Evolutionary conservation across 1,284 basidiomycete genomes (phyloP).

Genomic region (Irpex rosettiformis): DNA sequence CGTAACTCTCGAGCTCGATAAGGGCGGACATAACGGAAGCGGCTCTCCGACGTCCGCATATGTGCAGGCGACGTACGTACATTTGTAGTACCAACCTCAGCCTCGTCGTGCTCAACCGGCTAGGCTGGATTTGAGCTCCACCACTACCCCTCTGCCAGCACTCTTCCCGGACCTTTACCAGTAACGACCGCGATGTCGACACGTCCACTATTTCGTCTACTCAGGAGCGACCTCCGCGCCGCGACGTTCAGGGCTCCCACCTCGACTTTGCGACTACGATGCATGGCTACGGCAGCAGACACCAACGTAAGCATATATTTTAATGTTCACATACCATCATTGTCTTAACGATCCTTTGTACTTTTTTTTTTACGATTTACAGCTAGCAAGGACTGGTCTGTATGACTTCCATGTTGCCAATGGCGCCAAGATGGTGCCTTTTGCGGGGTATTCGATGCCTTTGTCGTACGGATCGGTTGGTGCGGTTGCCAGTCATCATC

Average conservation of each 20-base stretch:
- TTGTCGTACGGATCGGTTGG: slow-evolving; percentile 82
- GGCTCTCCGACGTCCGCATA: not conserved
- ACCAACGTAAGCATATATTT: not conserved
- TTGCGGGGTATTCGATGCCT: slow-evolving; percentile 96
- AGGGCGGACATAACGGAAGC: no score
- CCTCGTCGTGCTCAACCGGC: not conserved
- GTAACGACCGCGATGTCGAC: not conserved
- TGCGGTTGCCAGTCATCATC: slow-evolving; percentile 89
- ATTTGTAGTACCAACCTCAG: not conserved
- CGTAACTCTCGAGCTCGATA: no score
- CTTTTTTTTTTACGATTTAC: not conserved
- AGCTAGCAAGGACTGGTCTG: slow-evolving; percentile 69
- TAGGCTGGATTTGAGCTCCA: not conserved
- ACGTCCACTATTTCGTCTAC: not conserved
- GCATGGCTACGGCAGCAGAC: not conserved
- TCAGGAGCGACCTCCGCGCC: not conserved
- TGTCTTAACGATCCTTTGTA: no score
- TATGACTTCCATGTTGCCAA: slow-evolving; percentile 89
- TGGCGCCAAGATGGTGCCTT: slow-evolving; percentile 94
- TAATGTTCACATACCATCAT: no score
- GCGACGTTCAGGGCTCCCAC: not conserved
- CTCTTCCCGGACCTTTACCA: not conserved
- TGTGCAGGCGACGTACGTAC: not conserved
- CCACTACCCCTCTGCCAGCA: not conserved
- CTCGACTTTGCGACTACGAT: not conserved